Conservation (phyloP, 306 rosid genomes). For the Acmispon strigosus region DNA sequence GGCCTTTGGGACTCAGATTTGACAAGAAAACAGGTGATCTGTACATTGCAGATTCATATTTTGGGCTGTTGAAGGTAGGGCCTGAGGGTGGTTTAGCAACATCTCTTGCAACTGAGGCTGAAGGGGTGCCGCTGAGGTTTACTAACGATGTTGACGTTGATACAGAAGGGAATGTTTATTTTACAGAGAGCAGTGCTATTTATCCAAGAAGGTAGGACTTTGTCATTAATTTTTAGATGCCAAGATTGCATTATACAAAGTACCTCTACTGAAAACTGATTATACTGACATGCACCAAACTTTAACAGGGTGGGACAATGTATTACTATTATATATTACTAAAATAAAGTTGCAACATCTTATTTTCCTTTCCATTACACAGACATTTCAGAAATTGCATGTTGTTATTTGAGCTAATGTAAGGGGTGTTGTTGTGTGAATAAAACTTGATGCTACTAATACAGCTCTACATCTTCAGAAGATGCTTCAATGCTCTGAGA, state of each 20-base stretch:
- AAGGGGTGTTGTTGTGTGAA: not conserved
- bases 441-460: not conserved
- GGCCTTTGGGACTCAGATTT: conserved; percentile 92
- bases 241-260: conserved; percentile 1
- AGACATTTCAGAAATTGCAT: not conserved
- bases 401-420: not conserved
- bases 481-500: conserved; percentile 7
- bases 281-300: not conserved
- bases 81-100: conserved; percentile 91
- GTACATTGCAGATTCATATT: conserved; percentile 89
- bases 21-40: conserved; percentile 88
- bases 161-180: conserved; percentile 75
- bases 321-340: not conserved
- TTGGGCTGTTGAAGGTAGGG: conserved; percentile 81
- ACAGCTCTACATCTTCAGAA: not conserved
- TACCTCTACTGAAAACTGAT: not conserved
- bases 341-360: not conserved
- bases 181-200: conserved; percentile 68
- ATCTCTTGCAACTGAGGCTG: conserved; percentile 70
- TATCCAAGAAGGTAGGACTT: conserved; percentile 68
- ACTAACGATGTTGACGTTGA: conserved; percentile 87
- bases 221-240: not conserved
- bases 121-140: conserved; percentile 68
- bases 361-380: not conserved
- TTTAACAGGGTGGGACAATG: not conserved